A percentile compares a stretch with the other conserved stretches of the same genome.
phyloP scores from a whole-genome alignment of 768 basidiomycete species.

The Russula dissimulans region DNA sequence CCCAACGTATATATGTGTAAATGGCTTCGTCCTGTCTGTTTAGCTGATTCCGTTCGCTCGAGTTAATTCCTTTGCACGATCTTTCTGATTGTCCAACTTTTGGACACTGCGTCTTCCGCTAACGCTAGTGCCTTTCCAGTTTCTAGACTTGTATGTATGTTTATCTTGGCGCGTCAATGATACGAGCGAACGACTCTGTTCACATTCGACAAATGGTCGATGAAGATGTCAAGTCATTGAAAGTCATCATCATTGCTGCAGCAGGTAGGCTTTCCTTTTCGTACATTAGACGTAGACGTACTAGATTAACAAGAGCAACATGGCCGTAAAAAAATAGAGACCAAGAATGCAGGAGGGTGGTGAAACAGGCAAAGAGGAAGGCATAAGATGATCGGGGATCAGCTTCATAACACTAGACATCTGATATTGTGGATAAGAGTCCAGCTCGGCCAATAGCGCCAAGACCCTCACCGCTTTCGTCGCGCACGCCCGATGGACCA shows the following conservation, averaged over 20 bases:
- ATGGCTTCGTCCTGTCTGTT: not conserved
- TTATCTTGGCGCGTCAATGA: slow-evolving; percentile 6
- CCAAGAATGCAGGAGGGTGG: not conserved
- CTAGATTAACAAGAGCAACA: not conserved
- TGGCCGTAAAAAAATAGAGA: not conserved
- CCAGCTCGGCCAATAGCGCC: slow-evolving; percentile 41
- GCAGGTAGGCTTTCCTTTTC: not conserved
- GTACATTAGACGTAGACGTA: not conserved
- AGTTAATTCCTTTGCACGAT: not conserved
- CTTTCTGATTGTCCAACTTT: not conserved
- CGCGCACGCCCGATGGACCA: slow-evolving; percentile 22
- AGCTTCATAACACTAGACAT: slow-evolving; percentile 27
- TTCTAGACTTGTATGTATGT: slow-evolving; percentile 5
- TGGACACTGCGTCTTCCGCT: not conserved
- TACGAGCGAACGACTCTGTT: not conserved
- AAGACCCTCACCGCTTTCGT: slow-evolving; percentile 35
- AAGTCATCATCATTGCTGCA: not conserved
- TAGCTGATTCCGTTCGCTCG: not conserved
- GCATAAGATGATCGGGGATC: not conserved
- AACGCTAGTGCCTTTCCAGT: not conserved
- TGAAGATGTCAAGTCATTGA: not conserved
- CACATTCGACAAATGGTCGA: not conserved
- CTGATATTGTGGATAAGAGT: slow-evolving; percentile 42
- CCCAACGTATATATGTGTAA: slow-evolving; percentile 3
- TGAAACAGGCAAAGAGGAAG: not conserved